Evolutionary conservation across 106 monocot species (phyloP).

Genomic region (Phalaenopsis aphrodite): DNA sequence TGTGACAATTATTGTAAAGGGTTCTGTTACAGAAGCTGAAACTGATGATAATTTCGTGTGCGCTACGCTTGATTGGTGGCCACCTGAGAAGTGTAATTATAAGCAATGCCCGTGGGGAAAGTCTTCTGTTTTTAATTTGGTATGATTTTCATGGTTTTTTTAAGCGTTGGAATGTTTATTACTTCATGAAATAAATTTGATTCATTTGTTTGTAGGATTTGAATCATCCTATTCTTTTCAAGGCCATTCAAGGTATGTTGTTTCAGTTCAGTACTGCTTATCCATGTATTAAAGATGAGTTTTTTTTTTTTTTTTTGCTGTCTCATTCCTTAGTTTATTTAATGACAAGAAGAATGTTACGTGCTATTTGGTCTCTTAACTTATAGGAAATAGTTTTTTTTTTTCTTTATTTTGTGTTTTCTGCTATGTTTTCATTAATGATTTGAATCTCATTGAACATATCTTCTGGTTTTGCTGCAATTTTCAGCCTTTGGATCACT

Average conservation of each 20-base stretch:
- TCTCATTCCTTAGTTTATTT: no score
- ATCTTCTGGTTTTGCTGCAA: background rate
- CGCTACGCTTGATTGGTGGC: slow-evolving; percentile 98
- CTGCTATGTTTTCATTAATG: no score
- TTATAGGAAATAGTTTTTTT: background rate
- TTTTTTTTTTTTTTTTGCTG: no score
- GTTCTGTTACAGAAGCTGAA: slow-evolving; percentile 38
- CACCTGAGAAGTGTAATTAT: slow-evolving; percentile 83
- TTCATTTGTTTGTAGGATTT: background rate
- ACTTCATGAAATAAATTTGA: background rate
- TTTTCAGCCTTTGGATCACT: slow-evolving; percentile 37
- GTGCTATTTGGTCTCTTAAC: background rate
- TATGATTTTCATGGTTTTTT: slow-evolving; percentile 8
- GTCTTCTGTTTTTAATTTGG: slow-evolving; percentile 71
- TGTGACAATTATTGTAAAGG: slow-evolving; percentile 41
- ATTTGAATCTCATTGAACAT: background rate
- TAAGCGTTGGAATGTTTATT: background rate
- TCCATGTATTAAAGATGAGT: background rate
- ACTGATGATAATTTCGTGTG: slow-evolving; percentile 68
- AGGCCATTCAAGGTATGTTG: slow-evolving; percentile 3
- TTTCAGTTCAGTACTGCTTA: background rate
- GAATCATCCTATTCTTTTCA: background rate
- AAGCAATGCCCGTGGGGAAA: slow-evolving; percentile 84
- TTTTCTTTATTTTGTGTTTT: no score
- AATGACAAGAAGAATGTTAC: no score